Conservation (phyloP, 2,329 filamentous ascomycete genomes). For the Ascochyta fabae region DNA sequence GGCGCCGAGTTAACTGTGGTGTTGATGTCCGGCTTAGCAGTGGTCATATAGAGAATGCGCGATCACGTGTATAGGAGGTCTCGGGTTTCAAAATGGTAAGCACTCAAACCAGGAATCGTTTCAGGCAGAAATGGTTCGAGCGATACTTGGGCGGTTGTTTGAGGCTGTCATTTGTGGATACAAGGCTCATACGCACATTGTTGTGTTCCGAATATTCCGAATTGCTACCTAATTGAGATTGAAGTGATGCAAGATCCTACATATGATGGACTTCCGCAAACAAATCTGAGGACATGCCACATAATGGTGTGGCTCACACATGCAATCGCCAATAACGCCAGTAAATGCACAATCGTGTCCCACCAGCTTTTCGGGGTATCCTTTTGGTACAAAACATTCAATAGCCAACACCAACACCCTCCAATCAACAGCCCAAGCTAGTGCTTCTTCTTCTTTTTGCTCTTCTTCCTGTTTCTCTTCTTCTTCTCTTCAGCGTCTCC, state of each 20-base stretch:
- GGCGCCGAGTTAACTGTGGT: slow-evolving; percentile 14
- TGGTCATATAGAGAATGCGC: slow-evolving; percentile 28
- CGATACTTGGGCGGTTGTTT: slow-evolving; percentile 24
- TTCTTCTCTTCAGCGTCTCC: slow-evolving; percentile 38
- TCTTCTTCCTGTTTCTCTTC: slow-evolving; percentile 47
- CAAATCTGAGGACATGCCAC: not conserved
- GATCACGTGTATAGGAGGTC: slow-evolving; percentile 32
- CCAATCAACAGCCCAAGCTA: not conserved
- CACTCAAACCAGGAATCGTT: slow-evolving; percentile 35
- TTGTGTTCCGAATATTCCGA: not conserved
- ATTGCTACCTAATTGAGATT: not conserved
- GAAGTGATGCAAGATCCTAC: not conserved
- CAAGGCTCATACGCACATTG: not conserved
- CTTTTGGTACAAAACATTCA: not conserved
- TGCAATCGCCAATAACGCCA: slow-evolving; percentile 9
- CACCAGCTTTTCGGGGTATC: slow-evolving; percentile 15
- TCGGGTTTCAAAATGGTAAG: slow-evolving; percentile 32
- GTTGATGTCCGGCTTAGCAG: slow-evolving; percentile 19
- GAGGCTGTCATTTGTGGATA: slow-evolving; percentile 7
- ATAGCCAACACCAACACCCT: not conserved
- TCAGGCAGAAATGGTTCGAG: slow-evolving; percentile 32
- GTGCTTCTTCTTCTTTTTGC: slow-evolving; percentile 46
- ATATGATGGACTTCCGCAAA: not conserved
- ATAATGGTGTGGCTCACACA: not conserved
- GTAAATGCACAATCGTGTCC: not conserved